Evolutionary conservation across 2,329 filamentous ascomycete genomes (phyloP).

Genomic region (Triangularia setosa): DNA sequence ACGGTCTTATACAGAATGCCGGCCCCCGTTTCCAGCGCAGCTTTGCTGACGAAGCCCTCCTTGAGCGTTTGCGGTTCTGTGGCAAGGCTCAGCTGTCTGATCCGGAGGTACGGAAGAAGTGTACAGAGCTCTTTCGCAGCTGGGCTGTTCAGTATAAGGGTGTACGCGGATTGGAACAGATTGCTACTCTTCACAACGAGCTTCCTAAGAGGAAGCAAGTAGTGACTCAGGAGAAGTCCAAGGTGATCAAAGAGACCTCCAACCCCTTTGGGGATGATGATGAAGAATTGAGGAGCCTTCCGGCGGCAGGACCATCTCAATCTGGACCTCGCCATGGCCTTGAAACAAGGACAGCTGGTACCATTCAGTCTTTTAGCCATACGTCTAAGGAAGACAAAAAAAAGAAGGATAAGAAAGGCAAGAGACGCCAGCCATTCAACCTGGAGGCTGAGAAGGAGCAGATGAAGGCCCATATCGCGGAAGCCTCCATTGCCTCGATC

Average conservation of each 20-base stretch:
- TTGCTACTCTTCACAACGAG: conserved; percentile 76
- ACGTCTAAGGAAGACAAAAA: conserved; percentile 39
- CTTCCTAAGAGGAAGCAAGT: conserved; percentile 65
- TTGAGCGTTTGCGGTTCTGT: conserved; percentile 86
- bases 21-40: conserved; percentile 79
- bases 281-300: conserved; percentile 45
- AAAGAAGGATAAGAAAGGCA: conserved; percentile 52
- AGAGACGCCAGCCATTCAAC: conserved; percentile 66
- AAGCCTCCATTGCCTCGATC: conserved; percentile 83
- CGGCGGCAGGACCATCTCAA: conserved; percentile 20
- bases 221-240: conserved; percentile 72
- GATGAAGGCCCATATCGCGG: conserved; percentile 85
- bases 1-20: conserved; percentile 92
- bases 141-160: conserved; percentile 83
- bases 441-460: conserved; percentile 82
- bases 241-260: conserved; percentile 77
- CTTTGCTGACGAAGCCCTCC: conserved; percentile 85
- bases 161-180: conserved; percentile 72
- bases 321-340: conserved; percentile 26
- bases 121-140: conserved; percentile 76
- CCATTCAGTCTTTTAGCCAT: conserved; percentile 39
- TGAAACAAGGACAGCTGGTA: conserved; percentile 25
- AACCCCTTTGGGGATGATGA: conserved; percentile 67
- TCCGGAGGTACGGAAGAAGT: conserved; percentile 81
- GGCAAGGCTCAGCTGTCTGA: conserved; percentile 83